Base-by-base conservation (phyloP, 1,284 basidiomycete species). In the Irpex sp. region DNA sequence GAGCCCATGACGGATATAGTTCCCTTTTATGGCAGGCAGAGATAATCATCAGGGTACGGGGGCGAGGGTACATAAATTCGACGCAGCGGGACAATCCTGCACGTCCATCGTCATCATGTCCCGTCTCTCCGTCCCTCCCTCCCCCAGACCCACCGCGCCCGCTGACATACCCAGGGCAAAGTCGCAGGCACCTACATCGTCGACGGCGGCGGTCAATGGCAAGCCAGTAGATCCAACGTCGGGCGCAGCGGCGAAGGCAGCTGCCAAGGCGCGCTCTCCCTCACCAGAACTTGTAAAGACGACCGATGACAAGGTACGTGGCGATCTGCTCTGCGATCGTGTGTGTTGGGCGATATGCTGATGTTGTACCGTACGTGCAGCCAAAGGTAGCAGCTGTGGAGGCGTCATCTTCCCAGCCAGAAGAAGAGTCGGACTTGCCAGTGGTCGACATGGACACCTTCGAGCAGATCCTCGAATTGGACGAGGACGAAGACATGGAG, bases 381-480 rank as follows among this genome's bases (percentile, higher is more conserved):
- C 36, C 60, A 15, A 15, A 40, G n/a, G 9, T 38, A 19, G 11
- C 17, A 15, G 11, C 21, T 26, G 38, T 36, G 38, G 31, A 13
- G 11, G 21, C 40, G 5, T 19, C 48, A 37, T 54, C 57, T 37
- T 57, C 21, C 61, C 36, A 55, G 15, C 44, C 54, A 59, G 31
- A 21, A 6, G 47, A 11, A 11, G 48, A 61, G 5, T 17, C 59
- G 61, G 60, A 67, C 58, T 65, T 75, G 64, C 54, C 26, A 21
- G 54, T 56, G 5, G 88, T 97, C 74, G 87, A 96, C 73, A 85
- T 88, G 83, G 88, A 91, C 2, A 90, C 85, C 37, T 94, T 97
- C 74, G 73, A 76, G 31, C 95, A 97, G 77, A 88, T 97, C 67
- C 85, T 95, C 68, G 95, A 97, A 64, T 86, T 97, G 76, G 95